Evolutionary conservation across 352 stramenopile species (phyloP), one percentile per base, ranked within the genome.

Genomic region (Thraustochytrium sp.): DNA sequence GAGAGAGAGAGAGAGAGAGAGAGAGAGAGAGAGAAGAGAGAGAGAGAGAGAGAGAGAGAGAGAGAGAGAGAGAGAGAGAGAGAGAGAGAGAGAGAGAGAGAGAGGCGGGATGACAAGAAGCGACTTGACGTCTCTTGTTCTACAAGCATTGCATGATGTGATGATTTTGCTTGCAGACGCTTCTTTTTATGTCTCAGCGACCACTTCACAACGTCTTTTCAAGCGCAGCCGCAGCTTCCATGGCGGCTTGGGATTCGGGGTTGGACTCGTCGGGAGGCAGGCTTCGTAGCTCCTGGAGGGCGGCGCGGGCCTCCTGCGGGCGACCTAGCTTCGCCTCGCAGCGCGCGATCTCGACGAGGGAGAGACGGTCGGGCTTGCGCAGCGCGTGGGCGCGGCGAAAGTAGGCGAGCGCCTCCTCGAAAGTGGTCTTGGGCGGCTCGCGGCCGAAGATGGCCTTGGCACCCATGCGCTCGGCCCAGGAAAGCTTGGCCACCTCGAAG

Each of bases 401-500:
- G 68, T 61, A 44, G 13, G 21, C 13, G 8, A 80, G 38, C 26
- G 68, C 68, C 51, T 80, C 21, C 5, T 68, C 68, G 21, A 61
- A 68, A 31, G 68, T 80, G 4, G 68, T 64, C 2, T 61, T 80
- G 34, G 68, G 68, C 23, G 68, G 68, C 68, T 80, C 68, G 3
- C 40, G 42, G 11, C 68, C 68, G 11, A 80, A 80, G 46, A 80
- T 51, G 38, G 68, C 68, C 49, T 72, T 61, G 5, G 68, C 68
- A 13, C 26, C 44, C 23, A 63, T 29, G 23, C 68, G 48, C 31
- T 80, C 68, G 31, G 48, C 46, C 68, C 68, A 80, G 21, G 48
- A 65, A 2, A 80, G 49, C 46, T 80, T 80, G 37, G 44, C 68
- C 23, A 80, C 68, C 42, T 80, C 68, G 49, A 80, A 80, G 34